phyloP scores from a whole-genome alignment of 148 eudicot genomes.

The Suaeda aralocaspica region DNA sequence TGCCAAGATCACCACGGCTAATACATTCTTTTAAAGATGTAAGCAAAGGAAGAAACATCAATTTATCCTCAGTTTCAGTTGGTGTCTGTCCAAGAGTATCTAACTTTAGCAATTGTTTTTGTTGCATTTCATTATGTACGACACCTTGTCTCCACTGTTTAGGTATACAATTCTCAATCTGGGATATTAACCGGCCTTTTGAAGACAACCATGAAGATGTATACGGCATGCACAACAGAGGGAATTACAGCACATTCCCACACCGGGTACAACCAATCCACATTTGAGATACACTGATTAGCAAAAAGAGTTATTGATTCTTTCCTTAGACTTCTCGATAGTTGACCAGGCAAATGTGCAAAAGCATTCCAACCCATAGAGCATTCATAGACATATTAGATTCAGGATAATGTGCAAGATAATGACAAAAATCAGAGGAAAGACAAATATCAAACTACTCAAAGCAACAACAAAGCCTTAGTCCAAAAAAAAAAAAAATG shows the following conservation, averaged over 20 bases:
- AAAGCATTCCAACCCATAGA: neutral
- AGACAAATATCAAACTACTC: neutral
- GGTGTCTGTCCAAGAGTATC: constrained; percentile 14
- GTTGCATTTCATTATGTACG: constrained; percentile 16
- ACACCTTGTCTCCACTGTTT: constrained; percentile 42
- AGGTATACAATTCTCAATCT: constrained; percentile 44
- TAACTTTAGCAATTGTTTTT: constrained; percentile 14
- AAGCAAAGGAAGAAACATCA: constrained; percentile 51
- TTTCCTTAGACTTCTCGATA: neutral
- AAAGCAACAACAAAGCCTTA: too few relatives aligned
- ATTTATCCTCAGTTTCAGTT: constrained; percentile 20
- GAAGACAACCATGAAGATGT: constrained; percentile 28
- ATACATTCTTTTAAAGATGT: constrained; percentile 46
- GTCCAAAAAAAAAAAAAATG: too few relatives aligned
- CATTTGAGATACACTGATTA: neutral
- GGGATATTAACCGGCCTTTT: constrained; percentile 30
- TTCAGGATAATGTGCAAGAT: neutral
- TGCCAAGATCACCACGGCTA: constrained; percentile 42
- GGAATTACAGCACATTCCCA: constrained; percentile 5
- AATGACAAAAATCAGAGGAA: neutral
- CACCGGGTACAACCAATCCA: neutral
- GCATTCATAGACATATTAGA: neutral
- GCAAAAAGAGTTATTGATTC: neutral
- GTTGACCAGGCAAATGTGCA: neutral
- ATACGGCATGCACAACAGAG: constrained; percentile 16